Base-by-base conservation (phyloP, 257 asterid genomes). In the Solanum ahanhuiri region DNA sequence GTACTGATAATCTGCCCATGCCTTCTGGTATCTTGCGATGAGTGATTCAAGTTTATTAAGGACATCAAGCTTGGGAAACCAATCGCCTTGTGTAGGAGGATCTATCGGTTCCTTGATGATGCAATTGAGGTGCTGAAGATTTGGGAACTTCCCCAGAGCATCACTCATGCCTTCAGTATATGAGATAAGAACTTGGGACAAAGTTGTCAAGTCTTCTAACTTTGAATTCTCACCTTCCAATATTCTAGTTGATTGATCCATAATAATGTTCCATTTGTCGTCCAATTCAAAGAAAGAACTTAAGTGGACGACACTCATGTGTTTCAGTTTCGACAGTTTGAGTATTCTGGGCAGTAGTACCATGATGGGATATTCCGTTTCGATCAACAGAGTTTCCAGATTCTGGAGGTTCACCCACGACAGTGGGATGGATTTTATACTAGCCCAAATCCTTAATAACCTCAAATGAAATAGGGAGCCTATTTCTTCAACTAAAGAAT, bases 111-210 rank as follows among this genome's bases (percentile, higher is more conserved):
- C 37, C 6, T 1, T 6, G 54, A 67, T 30, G 15, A 0, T 9
- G 82, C 88, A 86, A 9, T 43, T 3, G 18, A 82, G 25, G 31
- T 48, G 71, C 7, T 37, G 14, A 12, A 86, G 86, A 81, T 82
- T 45, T 14, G 83, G 83, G 31, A 57, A 70, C 54, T n/a, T 28
- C 2, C 4, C 39, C 60, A 86, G 4, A 20, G 37, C 17, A 81
- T 81, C 9, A 64, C 0, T 11, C 0, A 2, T n/a, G 0, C 0
- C 58, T 22, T 34, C 39, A 15, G 9, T 3, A 67, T 64, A 34
- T 30, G 72, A 33, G 12, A 81, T 30, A 10, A 1, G 0, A 41
- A 81, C 37, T 5, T 5, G 6, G 28, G 82, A 82, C 3, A 86
- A 54, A 17, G 58, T 86, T 82, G 12, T 23, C 4, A 79, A 69